Conservation (phyloP, 305 asterid genomes). For the Fraxinus baroniana region DNA sequence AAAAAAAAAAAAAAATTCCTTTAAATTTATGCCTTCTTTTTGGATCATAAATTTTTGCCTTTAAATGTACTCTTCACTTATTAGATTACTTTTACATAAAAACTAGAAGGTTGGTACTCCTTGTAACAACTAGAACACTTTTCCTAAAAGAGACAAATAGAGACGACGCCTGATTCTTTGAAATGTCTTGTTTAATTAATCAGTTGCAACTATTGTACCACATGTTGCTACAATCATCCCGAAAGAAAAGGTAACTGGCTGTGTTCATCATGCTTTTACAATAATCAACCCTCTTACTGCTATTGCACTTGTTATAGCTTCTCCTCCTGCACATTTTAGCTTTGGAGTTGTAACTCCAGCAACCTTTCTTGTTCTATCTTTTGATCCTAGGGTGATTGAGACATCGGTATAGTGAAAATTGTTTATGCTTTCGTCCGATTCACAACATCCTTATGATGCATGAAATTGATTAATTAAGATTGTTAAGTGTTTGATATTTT, state of each 20-base stretch:
- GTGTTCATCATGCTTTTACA: slow-evolving; percentile 7
- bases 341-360: slow-evolving; percentile 62
- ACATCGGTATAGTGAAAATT: slow-evolving; percentile 49
- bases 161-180: background rate
- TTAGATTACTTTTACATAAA: slow-evolving; percentile 37
- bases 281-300: slow-evolving; percentile 48
- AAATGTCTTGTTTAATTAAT: slow-evolving; percentile 27
- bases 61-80: no score
- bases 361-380: slow-evolving; percentile 61
- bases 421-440: slow-evolving; percentile 15
- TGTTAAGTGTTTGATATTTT: background rate
- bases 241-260: slow-evolving; percentile 64
- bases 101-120: slow-evolving; percentile 68
- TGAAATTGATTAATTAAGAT: slow-evolving; percentile 1
- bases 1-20: no score
- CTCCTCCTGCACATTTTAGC: slow-evolving; percentile 66
- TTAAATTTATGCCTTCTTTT: background rate
- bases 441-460: background rate
- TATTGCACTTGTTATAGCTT: slow-evolving; percentile 49
- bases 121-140: background rate
- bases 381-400: slow-evolving; percentile 63
- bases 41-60: slow-evolving; percentile 4
- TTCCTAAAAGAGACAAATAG: slow-evolving; percentile 7
- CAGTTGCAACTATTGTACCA: slow-evolving; percentile 90
- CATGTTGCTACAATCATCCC: slow-evolving; percentile 92